Evolutionary conservation across 768 basidiomycete genomes (phyloP).

Genomic region (Rhizopogon salebrosus): DNA sequence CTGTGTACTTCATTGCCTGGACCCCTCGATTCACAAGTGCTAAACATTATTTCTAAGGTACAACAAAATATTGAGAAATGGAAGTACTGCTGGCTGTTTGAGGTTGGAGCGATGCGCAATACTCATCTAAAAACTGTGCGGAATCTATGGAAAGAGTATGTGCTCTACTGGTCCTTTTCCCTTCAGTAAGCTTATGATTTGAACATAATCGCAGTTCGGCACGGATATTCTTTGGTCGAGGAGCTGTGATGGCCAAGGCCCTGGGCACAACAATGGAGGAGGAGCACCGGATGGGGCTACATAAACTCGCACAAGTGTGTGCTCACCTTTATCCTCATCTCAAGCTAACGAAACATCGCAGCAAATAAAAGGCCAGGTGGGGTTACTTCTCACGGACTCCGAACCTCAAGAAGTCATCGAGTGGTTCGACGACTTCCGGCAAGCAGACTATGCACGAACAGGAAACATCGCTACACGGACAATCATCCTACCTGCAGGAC

Average conservation of each 20-base stretch:
- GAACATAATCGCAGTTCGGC: slow-evolving; percentile 54
- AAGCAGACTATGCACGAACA: slow-evolving; percentile 86
- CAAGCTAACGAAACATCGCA: slow-evolving; percentile 25
- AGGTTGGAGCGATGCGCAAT: slow-evolving; percentile 94
- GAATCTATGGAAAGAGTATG: slow-evolving; percentile 88
- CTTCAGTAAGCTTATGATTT: slow-evolving; percentile 3
- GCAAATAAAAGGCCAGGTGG: slow-evolving; percentile 94
- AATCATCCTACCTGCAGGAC: slow-evolving; percentile 74
- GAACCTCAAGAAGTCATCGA: slow-evolving; percentile 87
- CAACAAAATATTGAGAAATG: slow-evolving; percentile 84
- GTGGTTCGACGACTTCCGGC: slow-evolving; percentile 91
- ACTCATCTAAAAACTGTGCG: slow-evolving; percentile 91
- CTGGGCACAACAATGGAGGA: slow-evolving; percentile 83
- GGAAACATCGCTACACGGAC: slow-evolving; percentile 77
- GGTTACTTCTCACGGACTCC: slow-evolving; percentile 87
- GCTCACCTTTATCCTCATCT: background rate
- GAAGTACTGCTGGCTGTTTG: slow-evolving; percentile 94
- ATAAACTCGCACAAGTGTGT: slow-evolving; percentile 73
- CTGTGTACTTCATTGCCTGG: background rate
- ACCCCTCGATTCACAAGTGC: background rate
- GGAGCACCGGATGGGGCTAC: slow-evolving; percentile 75
- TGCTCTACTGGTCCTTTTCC: slow-evolving; percentile 5
- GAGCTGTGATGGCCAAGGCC: slow-evolving; percentile 93
- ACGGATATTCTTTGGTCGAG: slow-evolving; percentile 83
- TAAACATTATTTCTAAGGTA: slow-evolving; percentile 41